Base-by-base conservation (phyloP, 208 protist species). In the Crithidia expoeki region DNA sequence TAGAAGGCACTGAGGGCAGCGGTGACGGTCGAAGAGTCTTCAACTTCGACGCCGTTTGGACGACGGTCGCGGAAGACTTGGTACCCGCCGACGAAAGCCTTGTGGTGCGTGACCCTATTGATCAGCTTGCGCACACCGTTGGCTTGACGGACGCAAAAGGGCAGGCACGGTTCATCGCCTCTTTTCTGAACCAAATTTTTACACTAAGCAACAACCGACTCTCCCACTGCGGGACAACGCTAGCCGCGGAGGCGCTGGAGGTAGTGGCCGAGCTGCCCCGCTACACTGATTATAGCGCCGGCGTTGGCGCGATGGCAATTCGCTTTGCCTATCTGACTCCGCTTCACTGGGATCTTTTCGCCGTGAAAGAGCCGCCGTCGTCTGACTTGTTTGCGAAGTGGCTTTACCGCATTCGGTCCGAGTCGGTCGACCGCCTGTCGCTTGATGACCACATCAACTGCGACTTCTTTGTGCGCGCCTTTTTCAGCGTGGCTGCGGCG, bases 401-500 rank as follows among this genome's bases (percentile, higher is more conserved):
- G 72, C 42, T 72, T 3, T 42, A 58, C 58, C 30, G 33, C 16
- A 30, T 77, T 19, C 72, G 58, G 11, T 71, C 63, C 10, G 72
- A 77, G 58, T 62, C 72, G n/a, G 36, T 49, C 1, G 63, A 77
- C 38, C 42, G 58, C 23, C 49, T 77, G 4, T 51, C 46, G 19
- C 56, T 67, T 5, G 47, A 32, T 27, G 64, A 67, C 23, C 30
- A 72, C 65, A 42, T 67, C 11, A 53, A 55, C 56, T 67, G 60
- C 27, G 57, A 72, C n/a, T 68, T 72, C 46, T 44, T 66, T 32
- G 72, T 72, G 23, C 63, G 32, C 28, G 12, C 64, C 17, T 38
- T 72, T n/a, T 77, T 77, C 64, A 55, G 64, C 56, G 30, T 72
- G 40, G 64, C 72, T 0, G 72, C 64, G 2, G 57, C 64, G 38